Base-by-base conservation (phyloP, 257 asterid species). In the Voacanga thouarsii region DNA sequence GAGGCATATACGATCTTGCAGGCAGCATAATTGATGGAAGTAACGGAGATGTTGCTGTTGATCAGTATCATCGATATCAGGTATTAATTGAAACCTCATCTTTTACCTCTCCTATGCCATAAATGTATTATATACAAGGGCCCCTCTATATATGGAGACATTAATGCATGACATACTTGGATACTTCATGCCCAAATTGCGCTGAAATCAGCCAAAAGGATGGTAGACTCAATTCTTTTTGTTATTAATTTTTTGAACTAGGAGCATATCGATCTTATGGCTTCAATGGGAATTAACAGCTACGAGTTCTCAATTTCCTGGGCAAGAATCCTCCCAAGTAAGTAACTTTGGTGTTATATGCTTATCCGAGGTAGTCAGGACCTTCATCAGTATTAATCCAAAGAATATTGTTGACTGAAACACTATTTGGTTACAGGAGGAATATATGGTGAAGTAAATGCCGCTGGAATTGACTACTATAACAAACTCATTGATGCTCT, bases 321-420 rank as follows among this genome's bases (percentile, higher is more conserved):
- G 94, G 85, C 94, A 47, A 81, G 96, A 82, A 88, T 91, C 80
- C 87, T 91, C 73, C 96, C 96, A 16, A 86, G 96, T 89, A 78
- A 75, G 86, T 79, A 39, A 33, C 10, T 74, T 65, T 59, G 1
- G 11, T 23, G 19, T 18, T 23, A 6, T 55, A 63, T 37, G 21
- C 21, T 33, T 53, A 6, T 43, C 12, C 28, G 64, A 28, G n/a
- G 7, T 44, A 45, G 28, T 43, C 30, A 66, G 33, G 30, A 44
- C 39, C 26, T 43, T 60, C 39, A 64, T 67, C 50, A 59, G 55
- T 63, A 63, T 11, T 16, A 74, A 16, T 39, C 61, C 28, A 24
- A 39, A 12, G 51, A 16, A 24, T 53, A 49, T 11, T 3, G 55
- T 21, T 64, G 78, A 28, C 74, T 53, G 44, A 41, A 24, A 51